Percentiles rank a stretch among this genome's conserved stretches.
Conservation (phyloP, 768 basidiomycete species). For the Suillus brevipes region DNA sequence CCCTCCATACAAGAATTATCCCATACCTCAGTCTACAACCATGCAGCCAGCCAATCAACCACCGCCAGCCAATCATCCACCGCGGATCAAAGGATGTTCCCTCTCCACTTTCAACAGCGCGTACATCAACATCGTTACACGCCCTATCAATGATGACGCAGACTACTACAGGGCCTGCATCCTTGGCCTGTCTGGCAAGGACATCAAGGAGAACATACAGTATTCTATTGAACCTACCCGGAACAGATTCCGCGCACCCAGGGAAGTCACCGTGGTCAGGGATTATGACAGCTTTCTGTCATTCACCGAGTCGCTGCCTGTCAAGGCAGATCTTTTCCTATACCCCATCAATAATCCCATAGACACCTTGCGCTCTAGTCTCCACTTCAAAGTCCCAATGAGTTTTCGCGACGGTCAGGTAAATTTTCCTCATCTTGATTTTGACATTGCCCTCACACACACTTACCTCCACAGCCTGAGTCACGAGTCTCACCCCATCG, state of each 20-base stretch:
- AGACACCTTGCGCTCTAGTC: not conserved
- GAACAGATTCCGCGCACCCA: not conserved
- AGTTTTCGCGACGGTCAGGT: too few species aligned
- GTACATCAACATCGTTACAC: too few species aligned
- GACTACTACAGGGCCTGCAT: conserved; percentile 1
- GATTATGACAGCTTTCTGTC: conserved; percentile 5
- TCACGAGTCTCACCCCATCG: not conserved
- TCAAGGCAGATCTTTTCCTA: not conserved
- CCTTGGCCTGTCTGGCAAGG: not conserved
- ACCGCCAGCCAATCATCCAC: too few species aligned
- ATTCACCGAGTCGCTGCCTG: not conserved
- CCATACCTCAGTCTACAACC: not conserved
- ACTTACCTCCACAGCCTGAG: too few species aligned
- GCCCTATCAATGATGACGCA: too few species aligned
- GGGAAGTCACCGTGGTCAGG: not conserved
- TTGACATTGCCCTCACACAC: not conserved
- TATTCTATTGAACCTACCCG: not conserved
- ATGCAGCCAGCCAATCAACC: not conserved
- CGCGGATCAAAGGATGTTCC: not conserved
- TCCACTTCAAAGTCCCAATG: not conserved
- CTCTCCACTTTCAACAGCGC: not conserved
- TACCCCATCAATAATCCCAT: not conserved
- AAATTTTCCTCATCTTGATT: too few species aligned
- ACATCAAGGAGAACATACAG: not conserved
- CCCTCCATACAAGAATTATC: not conserved